These are phyloP conservation scores for Balamuthia mandrillaris DNA, from an alignment of 208 protist species.

Conservation along the genomic window DNA sequence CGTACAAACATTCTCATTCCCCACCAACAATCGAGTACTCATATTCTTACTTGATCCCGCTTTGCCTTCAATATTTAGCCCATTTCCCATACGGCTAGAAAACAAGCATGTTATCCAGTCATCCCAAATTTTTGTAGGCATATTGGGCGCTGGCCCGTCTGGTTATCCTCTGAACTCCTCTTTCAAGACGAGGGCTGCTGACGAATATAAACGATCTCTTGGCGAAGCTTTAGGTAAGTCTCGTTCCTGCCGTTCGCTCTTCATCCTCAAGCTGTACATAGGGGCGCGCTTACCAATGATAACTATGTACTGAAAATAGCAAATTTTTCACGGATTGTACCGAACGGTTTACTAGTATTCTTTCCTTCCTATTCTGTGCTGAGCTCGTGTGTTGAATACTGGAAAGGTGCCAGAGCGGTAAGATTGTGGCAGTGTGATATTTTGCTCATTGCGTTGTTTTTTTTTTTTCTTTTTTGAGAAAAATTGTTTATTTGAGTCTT, in stretches of 20 bases:
- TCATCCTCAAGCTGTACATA: no score
- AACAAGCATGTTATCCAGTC: constrained; percentile 85
- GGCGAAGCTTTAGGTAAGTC: constrained; percentile 22
- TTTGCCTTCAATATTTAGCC: not conserved
- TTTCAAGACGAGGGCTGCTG: constrained; percentile 28
- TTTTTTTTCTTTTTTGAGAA: not conserved
- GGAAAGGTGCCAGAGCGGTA: no score
- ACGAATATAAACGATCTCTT: constrained; percentile 3
- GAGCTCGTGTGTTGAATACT: constrained; percentile 48
- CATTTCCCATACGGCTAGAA: constrained; percentile 78
- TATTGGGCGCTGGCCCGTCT: constrained; percentile 39
- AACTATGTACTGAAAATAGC: constrained; percentile 41
- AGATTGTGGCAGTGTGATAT: no score
- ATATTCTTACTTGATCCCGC: not conserved
- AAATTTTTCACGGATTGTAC: constrained; percentile 72
- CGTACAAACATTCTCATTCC: not conserved
- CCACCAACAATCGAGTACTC: not conserved
- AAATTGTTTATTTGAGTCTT: not conserved
- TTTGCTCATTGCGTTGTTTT: not conserved
- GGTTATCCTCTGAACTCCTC: constrained; percentile 46
- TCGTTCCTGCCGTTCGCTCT: not conserved
- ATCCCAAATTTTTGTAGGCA: constrained; percentile 60
- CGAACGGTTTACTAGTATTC: constrained; percentile 93
- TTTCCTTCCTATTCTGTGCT: constrained; percentile 84
- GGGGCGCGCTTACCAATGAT: not conserved